These are phyloP conservation scores for Saccharomycopsis lassenensis DNA, from an alignment of 805 yeast genomes.

Conservation along the genomic window DNA sequence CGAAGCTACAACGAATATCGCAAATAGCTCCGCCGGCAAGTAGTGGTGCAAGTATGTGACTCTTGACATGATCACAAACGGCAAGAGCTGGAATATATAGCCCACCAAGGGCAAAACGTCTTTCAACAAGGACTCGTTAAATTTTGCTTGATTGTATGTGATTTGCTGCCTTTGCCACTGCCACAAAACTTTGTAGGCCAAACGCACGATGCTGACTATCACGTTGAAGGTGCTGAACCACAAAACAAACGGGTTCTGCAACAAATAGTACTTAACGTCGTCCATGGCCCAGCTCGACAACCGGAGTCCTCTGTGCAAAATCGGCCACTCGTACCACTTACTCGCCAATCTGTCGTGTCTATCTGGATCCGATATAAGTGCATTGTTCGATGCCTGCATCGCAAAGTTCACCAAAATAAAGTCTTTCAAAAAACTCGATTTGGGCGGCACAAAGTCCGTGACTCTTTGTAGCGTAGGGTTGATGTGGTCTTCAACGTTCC, in stretches of 20 bases:
- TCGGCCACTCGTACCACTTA: constrained; percentile 79
- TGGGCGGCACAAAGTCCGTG: constrained; percentile 30
- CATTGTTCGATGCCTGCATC: constrained; percentile 79
- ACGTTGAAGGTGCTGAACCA: constrained; percentile 46
- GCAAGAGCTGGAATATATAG: constrained; percentile 82
- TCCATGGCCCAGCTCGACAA: constrained; percentile 63
- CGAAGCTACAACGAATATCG: constrained; percentile 66
- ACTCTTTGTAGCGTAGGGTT: constrained; percentile 36
- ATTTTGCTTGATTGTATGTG: constrained; percentile 31
- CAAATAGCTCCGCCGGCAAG: constrained; percentile 90
- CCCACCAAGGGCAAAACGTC: constrained; percentile 83
- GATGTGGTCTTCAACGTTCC: constrained; percentile 68
- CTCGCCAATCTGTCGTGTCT: constrained; percentile 64
- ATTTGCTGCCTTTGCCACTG: constrained; percentile 65
- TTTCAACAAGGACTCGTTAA: constrained; percentile 40
- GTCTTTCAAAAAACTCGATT: constrained; percentile 50
- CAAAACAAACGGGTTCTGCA: constrained; percentile 54
- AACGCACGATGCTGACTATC: constrained; percentile 27
- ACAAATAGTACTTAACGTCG: constrained; percentile 48
- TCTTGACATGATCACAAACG: constrained; percentile 89
- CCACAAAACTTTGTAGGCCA: constrained; percentile 2
- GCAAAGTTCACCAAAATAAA: constrained; percentile 64
- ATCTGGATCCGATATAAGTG: constrained; percentile 66
- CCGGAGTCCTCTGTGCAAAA: constrained; percentile 54
- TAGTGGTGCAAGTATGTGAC: constrained; percentile 96